Evolutionary conservation across 257 asterid genomes (phyloP), one percentile per base, ranked within the genome.

Genomic region (Fraxinus anomala): DNA sequence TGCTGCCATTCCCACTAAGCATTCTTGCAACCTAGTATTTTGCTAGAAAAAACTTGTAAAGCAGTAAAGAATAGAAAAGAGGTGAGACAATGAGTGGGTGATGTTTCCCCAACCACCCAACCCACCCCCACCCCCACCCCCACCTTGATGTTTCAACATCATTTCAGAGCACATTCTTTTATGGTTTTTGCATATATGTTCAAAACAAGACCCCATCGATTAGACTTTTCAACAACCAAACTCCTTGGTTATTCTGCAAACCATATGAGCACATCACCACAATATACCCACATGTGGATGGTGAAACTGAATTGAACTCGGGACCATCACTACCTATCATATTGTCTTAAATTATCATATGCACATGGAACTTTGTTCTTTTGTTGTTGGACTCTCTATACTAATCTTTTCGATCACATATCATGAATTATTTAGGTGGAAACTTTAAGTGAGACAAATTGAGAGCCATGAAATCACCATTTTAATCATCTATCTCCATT

Each of bases 331-430:
- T 1, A 56, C 54, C 79, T 78, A 78, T 84, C 75, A 81, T 79
- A 77, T 84, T 75, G 87, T 75, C 81, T 78, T 71, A 36, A 78
- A 75, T 74, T 59, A 81, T 81, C 87, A 72, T 28, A 54, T 23
- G 51, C 80, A 78, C 86, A 85, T 78, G 73, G 70, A 42, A 54
- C 56, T 79, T 68, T 16, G 24, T 74, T 16, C 23, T 51, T 13
- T 24, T 26, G 34, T 1, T 63, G 8, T 63, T 26, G 28, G 36
- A 26, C 31, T 63, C 16, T 56, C 30, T 6, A 7, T 9, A 59
- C 30, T 21, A 6, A 1, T 21, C 30, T 21, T 21, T 59, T 23
- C 30, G 30, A 23, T 59, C 66, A 2, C 24, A 51, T 51, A 51
- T 51, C 63, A 56, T n/a, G 5, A 3, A 59, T n/a, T 21, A 23